Conservation (phyloP, 208 protist species). For the Crithidia mellificae region DNA sequence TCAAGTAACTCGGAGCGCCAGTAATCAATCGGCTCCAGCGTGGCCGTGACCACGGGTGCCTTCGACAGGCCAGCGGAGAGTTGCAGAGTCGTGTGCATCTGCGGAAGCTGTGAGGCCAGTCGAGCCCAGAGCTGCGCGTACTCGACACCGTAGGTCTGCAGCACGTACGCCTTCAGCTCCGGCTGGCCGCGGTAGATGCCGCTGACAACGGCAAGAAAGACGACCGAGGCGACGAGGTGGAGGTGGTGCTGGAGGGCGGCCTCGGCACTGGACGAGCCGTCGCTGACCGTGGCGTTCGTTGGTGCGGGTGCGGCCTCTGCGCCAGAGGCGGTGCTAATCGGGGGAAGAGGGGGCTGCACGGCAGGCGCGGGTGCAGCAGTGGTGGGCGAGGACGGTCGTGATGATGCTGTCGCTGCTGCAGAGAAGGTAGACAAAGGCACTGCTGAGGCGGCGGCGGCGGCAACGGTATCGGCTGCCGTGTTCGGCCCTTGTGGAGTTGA, state of each 20-base stretch:
- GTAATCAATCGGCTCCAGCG: constrained; percentile 39
- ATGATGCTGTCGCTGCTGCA: too few relatives aligned
- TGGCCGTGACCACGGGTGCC: constrained; percentile 25
- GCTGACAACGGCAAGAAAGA: constrained; percentile 52
- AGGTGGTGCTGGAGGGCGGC: constrained; percentile 6
- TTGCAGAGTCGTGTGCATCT: constrained; percentile 39
- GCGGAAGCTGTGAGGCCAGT: constrained; percentile 38
- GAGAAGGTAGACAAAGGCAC: too few relatives aligned
- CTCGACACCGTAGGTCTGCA: constrained; percentile 36
- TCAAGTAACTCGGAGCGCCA: constrained; percentile 76
- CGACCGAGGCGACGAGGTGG: constrained; percentile 24
- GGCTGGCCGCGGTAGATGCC: constrained; percentile 47
- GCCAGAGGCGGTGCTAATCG: neutral
- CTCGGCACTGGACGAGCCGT: neutral
- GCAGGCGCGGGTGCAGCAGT: neutral
- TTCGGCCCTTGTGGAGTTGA: neutral
- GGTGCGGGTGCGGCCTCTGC: neutral
- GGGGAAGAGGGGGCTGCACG: neutral
- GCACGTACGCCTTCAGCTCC: constrained; percentile 45
- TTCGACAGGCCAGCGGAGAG: constrained; percentile 27
- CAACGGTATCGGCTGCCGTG: neutral
- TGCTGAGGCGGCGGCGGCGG: neutral
- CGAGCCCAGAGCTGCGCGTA: constrained; percentile 44
- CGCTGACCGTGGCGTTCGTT: neutral
- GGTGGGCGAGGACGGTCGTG: neutral